Evolutionary conservation across 768 basidiomycete genomes (phyloP).

Genomic region (Mycena metata): DNA sequence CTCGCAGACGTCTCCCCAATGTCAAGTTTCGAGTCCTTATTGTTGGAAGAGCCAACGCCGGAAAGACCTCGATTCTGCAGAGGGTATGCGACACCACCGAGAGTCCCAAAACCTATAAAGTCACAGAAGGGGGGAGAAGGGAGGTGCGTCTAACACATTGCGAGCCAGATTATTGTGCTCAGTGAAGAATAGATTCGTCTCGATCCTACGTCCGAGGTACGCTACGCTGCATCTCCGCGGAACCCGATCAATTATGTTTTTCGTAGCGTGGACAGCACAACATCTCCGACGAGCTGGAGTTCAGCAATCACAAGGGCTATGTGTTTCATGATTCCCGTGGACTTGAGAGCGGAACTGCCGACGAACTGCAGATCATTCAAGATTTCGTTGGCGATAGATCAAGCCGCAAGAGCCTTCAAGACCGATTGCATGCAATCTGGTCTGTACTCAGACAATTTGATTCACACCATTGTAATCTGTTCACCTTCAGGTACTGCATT

Average conservation of each 20-base stretch:
- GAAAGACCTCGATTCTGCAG: constrained; percentile 18
- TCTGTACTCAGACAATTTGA: neutral
- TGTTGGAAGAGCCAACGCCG: constrained; percentile 13
- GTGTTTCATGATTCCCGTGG: constrained; percentile 14
- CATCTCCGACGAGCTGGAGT: constrained; percentile 15
- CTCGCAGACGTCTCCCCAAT: constrained; percentile 10
- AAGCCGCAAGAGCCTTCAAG: neutral
- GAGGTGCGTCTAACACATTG: neutral
- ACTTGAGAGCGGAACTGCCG: neutral
- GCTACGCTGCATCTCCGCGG: neutral
- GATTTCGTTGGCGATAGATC: constrained; percentile 9
- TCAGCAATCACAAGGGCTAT: constrained; percentile 6
- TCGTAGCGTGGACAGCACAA: constrained; percentile 16
- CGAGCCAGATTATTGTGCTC: neutral
- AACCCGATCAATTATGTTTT: neutral
- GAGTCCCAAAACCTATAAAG: constrained; percentile 8
- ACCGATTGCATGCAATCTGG: constrained; percentile 17
- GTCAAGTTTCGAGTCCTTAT: constrained; percentile 17
- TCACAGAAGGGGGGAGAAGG: constrained; percentile 3
- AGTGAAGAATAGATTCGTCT: constrained; percentile 9
- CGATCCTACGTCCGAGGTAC: constrained; percentile 17
- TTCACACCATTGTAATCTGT: constrained; percentile 1
- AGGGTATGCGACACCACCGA: constrained; percentile 22
- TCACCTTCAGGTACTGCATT: constrained; percentile 15
- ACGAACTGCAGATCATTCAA: constrained; percentile 1